Evolutionary conservation across 305 asterid species (phyloP).

Genomic region (Ilex paraguariensis): DNA sequence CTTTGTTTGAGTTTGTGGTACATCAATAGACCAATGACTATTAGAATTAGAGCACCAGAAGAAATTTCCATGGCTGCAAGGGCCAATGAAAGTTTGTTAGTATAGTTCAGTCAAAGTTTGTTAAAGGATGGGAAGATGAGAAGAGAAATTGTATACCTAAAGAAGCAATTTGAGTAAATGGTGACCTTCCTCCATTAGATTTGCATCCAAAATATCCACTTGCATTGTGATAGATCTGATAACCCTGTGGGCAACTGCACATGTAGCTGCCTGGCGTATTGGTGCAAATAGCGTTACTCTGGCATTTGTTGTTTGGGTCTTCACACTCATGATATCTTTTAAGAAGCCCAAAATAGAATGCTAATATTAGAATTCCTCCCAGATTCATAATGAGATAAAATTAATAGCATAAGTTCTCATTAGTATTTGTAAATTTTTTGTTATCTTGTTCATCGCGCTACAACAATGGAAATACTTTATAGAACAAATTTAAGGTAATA

Average conservation of each 20-base stretch:
- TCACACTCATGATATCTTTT: conserved; percentile 31
- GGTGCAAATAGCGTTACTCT: conserved; percentile 7
- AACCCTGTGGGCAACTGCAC: too few species aligned
- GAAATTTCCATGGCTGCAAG: background rate
- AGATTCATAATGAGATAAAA: background rate
- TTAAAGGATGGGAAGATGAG: background rate
- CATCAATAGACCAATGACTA: conserved; percentile 16
- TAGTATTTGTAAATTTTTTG: too few species aligned
- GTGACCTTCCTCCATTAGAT: background rate
- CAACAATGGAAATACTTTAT: too few species aligned
- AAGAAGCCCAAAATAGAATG: background rate
- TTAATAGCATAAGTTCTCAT: background rate
- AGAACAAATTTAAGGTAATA: too few species aligned
- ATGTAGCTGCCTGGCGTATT: conserved; percentile 25
- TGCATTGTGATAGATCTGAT: too few species aligned
- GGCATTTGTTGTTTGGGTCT: conserved; percentile 16
- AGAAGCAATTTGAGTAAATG: background rate
- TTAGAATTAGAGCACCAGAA: conserved; percentile 14
- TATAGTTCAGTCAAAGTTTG: conserved; percentile 6
- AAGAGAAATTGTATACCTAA: conserved; percentile 16
- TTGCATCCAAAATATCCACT: conserved; percentile 7
- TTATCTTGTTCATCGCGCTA: too few species aligned
- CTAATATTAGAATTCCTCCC: too few species aligned
- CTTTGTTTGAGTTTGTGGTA: conserved; percentile 15
- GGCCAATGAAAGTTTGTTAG: conserved; percentile 14